phyloP scores from a whole-genome alignment of 768 basidiomycete genomes.

The Pleurotus tuber-regium region DNA sequence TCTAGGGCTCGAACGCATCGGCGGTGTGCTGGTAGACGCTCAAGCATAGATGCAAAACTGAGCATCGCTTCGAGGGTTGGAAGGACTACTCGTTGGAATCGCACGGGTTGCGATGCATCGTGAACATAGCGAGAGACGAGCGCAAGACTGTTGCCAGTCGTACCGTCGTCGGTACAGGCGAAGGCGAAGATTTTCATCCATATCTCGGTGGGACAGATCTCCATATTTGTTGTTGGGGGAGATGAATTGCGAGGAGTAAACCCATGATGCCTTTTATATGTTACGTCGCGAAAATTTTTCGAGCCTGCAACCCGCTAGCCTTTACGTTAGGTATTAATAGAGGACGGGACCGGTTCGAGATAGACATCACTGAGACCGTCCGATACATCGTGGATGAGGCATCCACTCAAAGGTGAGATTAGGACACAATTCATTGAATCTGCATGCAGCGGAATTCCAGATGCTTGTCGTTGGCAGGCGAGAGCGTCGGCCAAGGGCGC shows the following conservation, averaged over 20 bases:
- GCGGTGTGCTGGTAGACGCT: neutral
- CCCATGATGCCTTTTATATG: neutral
- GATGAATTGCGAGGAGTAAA: neutral
- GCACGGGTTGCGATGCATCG: constrained; percentile 21
- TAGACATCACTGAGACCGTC: too few species aligned
- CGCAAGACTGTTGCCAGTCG: constrained; percentile 32
- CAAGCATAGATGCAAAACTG: neutral
- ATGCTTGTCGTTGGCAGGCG: neutral
- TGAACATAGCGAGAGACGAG: constrained; percentile 30
- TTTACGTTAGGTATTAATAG: too few species aligned
- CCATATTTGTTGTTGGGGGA: constrained; percentile 1
- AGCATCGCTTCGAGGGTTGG: neutral
- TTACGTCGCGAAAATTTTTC: too few species aligned
- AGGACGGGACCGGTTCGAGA: too few species aligned
- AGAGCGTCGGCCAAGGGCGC: neutral
- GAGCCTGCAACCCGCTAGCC: too few species aligned
- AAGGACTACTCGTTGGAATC: neutral
- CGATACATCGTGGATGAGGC: too few species aligned
- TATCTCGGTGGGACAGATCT: constrained; percentile 23
- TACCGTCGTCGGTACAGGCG: constrained; percentile 34
- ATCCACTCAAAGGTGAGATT: too few species aligned
- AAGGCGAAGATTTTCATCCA: constrained; percentile 27
- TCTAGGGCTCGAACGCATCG: neutral
- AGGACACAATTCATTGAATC: too few species aligned
- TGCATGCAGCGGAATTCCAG: too few species aligned